Percentiles rank a stretch among this genome's conserved stretches.
These are phyloP conservation scores for Ustulina deusta DNA, from an alignment of 2,329 filamentous ascomycete genomes.

Conservation along the genomic window DNA sequence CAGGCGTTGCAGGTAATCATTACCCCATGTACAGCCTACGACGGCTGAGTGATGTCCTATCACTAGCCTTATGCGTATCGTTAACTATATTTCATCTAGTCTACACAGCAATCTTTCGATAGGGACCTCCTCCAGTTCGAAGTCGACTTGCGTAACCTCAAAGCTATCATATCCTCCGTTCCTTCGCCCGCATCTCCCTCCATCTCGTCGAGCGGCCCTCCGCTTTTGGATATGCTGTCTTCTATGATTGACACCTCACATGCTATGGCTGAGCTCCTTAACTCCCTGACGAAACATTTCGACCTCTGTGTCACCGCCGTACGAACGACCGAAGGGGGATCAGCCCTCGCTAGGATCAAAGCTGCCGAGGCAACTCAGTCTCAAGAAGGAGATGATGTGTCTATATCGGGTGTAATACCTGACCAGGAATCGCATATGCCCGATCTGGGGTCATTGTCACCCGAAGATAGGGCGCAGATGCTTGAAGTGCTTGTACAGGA, in stretches of 20 bases:
- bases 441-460: slow-evolving; percentile 75
- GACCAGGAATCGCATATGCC: slow-evolving; percentile 64
- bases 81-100: slow-evolving; percentile 54
- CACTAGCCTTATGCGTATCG: background rate
- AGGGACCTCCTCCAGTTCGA: slow-evolving; percentile 81
- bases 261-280: slow-evolving; percentile 83
- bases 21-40: background rate
- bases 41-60: background rate
- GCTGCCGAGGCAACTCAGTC: slow-evolving; percentile 72
- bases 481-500: slow-evolving; percentile 82
- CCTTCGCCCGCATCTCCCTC: slow-evolving; percentile 53
- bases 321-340: slow-evolving; percentile 86
- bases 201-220: slow-evolving; percentile 54
- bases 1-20: slow-evolving; percentile 72
- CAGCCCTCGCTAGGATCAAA: slow-evolving; percentile 74
- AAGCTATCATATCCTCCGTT: slow-evolving; percentile 64
- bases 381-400: slow-evolving; percentile 62
- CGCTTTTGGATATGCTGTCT: slow-evolving; percentile 67
- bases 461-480: slow-evolving; percentile 84
- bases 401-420: slow-evolving; percentile 75
- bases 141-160: slow-evolving; percentile 75
- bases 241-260: slow-evolving; percentile 79
- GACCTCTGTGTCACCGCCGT: slow-evolving; percentile 93
- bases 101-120: slow-evolving; percentile 78
- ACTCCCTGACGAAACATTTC: slow-evolving; percentile 87